Percentiles rank a stretch among this genome's conserved stretches.
Conservation (phyloP, 177 flowering plant species). For the Vitis hybrid region DNA sequence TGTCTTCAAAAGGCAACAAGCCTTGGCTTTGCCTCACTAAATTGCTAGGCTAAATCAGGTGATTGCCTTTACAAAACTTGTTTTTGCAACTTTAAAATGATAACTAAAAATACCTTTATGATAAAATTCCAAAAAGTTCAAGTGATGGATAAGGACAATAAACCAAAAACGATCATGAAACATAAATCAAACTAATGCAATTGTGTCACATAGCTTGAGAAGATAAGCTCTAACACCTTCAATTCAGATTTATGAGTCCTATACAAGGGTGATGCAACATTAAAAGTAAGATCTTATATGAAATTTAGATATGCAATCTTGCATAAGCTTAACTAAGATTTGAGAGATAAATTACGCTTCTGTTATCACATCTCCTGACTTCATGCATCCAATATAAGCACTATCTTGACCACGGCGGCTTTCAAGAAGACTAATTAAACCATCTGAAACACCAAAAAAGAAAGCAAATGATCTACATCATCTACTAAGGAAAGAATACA, state of each 20-base stretch:
- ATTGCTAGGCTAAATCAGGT: no score
- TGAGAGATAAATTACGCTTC: constrained; percentile 60
- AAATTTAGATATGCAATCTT: neutral
- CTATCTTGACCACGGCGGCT: constrained; percentile 72
- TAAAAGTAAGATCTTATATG: neutral
- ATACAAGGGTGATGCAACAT: neutral
- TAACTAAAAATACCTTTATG: no score
- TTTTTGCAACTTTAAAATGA: no score
- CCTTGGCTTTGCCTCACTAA: neutral
- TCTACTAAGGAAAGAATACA: no score
- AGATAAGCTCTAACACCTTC: constrained; percentile 2
- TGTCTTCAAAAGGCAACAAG: no score
- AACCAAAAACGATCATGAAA: neutral
- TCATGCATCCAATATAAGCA: constrained; percentile 98
- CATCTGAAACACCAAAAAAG: constrained; percentile 51
- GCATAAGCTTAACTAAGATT: constrained; percentile 11
- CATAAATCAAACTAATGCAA: neutral
- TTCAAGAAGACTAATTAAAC: constrained; percentile 72
- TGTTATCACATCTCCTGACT: constrained; percentile 86
- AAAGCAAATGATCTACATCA: neutral
- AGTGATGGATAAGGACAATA: neutral
- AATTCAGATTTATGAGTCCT: neutral
- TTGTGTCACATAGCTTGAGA: neutral
- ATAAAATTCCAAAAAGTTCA: no score
- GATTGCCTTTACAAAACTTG: no score